Base-by-base conservation (phyloP, 176 grass and related monocot genomes). In the Musa acuminata region DNA sequence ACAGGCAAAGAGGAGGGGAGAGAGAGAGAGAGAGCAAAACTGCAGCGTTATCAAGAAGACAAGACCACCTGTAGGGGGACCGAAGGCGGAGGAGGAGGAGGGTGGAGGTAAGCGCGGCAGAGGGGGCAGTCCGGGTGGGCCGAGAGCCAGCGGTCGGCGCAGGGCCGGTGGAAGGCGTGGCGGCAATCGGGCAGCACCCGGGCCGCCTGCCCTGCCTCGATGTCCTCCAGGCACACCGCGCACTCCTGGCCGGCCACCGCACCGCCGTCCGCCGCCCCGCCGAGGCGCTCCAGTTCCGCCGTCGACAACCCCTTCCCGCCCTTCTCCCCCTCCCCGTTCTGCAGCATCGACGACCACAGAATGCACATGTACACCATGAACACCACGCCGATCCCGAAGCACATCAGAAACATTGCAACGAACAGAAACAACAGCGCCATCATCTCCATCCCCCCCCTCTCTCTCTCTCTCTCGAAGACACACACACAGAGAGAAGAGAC, bases 171-270 rank as follows among this genome's bases (percentile, higher is more conserved):
- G 73, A 75, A 75, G 23, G 29, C 55, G 55, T 75, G 73, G 55
- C 14, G 17, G 55, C 73, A 75, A 8, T 27, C 27, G 12, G 55
- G 73, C 16, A 75, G 29, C 25, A 62, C 55, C 26, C 73, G 55
- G 27, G 14, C 55, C 29, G 25, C 29, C 73, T 62, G 55, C 2
- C 53, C 55, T 3, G 49, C 73, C 55, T 22, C 26, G 25, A 75
- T 60, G 5, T 60, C 55, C 17, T 75, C 55, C 55, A n/a, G 23
- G 55, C 73, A 75, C 17, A 75, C 55, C 27, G 29, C 73, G 73
- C 73, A 75, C 26, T 48, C 20, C 17, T 75, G 25, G 9, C 53
- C 53, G 16, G 55, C 72, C 8, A 52, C 27, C 53, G 13, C 55
- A 12, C 2, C 73, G 2, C 55, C 73, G 9, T n/a, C 73, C 19